Conservation (phyloP, 2,329 filamentous ascomycete genomes). For the Diaporthe vaccinii region DNA sequence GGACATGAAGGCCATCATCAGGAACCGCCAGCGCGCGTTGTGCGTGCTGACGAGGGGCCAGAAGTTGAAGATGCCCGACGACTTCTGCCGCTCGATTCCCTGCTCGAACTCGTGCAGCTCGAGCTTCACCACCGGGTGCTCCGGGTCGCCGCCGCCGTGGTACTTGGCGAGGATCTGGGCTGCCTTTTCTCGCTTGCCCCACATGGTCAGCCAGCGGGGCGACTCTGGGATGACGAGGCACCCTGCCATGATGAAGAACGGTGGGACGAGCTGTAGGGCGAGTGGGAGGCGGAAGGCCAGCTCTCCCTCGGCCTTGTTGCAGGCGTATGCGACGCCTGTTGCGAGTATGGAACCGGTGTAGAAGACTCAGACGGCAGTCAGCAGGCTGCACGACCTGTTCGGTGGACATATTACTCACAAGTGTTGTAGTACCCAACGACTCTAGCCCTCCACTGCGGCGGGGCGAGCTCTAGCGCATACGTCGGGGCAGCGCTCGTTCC, state of each 20-base stretch:
- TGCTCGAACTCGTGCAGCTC: conserved; percentile 56
- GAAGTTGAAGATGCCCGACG: conserved; percentile 47
- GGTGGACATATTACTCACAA: conserved; percentile 45
- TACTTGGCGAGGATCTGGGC: conserved; percentile 52
- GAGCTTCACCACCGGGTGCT: conserved; percentile 54
- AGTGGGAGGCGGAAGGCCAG: conserved; percentile 52
- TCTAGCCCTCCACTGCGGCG: conserved; percentile 48
- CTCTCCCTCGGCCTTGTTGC: conserved; percentile 41
- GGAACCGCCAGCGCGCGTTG: conserved; percentile 44
- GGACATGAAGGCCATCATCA: conserved; percentile 41
- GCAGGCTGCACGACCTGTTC: neutral
- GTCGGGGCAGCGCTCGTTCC: conserved; percentile 55
- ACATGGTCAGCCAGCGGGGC: conserved; percentile 57
- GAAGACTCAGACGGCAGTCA: conserved; percentile 45
- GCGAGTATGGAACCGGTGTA: conserved; percentile 58
- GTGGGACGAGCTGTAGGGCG: conserved; percentile 55
- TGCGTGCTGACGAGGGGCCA: conserved; percentile 46
- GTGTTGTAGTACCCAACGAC: conserved; percentile 57
- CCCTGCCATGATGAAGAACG: conserved; percentile 51
- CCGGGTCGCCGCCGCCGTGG: conserved; percentile 50
- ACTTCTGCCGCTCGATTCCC: conserved; percentile 50
- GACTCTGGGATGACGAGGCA: conserved; percentile 57
- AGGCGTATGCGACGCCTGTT: conserved; percentile 53
- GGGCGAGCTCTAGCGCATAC: conserved; percentile 52
- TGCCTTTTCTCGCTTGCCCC: conserved; percentile 53